phyloP scores from a whole-genome alignment of 2,329 filamentous ascomycete species.

The Clarireedia paspali region DNA sequence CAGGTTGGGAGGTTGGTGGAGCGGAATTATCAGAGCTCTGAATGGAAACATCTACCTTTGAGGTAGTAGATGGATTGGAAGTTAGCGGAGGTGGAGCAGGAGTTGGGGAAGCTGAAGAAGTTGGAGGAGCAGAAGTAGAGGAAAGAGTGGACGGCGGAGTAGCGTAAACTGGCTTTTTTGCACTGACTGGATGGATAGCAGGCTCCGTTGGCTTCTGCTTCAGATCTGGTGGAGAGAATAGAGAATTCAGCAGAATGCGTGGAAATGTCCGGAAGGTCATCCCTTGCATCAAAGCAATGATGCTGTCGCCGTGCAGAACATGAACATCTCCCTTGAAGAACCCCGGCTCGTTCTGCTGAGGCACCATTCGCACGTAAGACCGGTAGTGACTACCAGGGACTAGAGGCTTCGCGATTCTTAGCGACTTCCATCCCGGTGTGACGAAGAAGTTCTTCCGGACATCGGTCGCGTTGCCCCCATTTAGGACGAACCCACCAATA shows the following conservation, averaged over 20 bases:
- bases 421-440: slow-evolving; percentile 43
- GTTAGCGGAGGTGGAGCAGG: not conserved
- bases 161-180: not conserved
- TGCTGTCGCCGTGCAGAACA: slow-evolving; percentile 27
- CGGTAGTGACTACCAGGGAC: slow-evolving; percentile 39
- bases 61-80: not conserved
- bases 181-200: not conserved
- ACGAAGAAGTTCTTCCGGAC: not conserved
- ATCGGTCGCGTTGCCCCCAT: slow-evolving; percentile 37
- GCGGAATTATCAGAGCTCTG: not conserved
- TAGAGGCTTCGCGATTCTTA: slow-evolving; percentile 41
- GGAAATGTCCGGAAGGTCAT: not conserved
- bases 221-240: not conserved
- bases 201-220: not conserved
- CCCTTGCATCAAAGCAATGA: slow-evolving; percentile 19
- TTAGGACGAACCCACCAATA: slow-evolving; percentile 51
- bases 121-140: not conserved
- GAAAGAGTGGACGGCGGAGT: not conserved
- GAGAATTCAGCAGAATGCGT: not conserved
- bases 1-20: not conserved
- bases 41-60: not conserved
- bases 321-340: slow-evolving; percentile 29
- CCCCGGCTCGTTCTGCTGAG: not conserved
- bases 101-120: not conserved
- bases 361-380: slow-evolving; percentile 48